phyloP scores from a whole-genome alignment of 306 rosid species.

The Lupinus albus region DNA sequence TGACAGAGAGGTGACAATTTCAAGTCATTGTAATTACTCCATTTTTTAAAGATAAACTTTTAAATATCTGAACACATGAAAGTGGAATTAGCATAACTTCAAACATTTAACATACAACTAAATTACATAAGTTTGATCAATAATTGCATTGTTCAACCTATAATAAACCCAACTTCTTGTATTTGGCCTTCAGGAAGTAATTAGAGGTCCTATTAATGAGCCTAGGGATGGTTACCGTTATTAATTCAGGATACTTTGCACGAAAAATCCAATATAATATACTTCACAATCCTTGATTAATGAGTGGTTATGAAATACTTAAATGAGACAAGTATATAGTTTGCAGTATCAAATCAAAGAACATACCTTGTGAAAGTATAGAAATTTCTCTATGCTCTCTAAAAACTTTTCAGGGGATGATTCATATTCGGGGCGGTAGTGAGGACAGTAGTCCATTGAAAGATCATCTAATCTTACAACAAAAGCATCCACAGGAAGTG shows the following conservation, averaged over 20 bases:
- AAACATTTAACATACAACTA: neutral
- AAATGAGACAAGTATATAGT: conserved; percentile 27
- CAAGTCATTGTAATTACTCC: neutral
- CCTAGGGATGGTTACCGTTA: neutral
- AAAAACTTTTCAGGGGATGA: conserved; percentile 72
- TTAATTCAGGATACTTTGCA: conserved; percentile 2
- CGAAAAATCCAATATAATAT: neutral
- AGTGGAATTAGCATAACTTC: neutral
- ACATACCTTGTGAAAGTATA: conserved; percentile 68
- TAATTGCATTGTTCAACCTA: conserved; percentile 4
- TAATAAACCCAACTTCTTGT: conserved; percentile 8
- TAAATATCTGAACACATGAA: neutral
- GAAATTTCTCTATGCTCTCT: conserved; percentile 75
- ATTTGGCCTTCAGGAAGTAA: neutral
- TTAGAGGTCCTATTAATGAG: neutral
- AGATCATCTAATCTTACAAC: conserved; percentile 73
- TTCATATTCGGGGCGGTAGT: conserved; percentile 57
- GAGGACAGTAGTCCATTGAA: conserved; percentile 79
- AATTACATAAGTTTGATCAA: neutral
- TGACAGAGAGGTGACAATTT: neutral
- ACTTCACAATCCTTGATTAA: neutral
- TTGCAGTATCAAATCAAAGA: conserved; percentile 15
- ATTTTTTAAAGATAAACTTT: neutral
- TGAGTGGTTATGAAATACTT: neutral
- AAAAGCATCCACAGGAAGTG: conserved; percentile 87